phyloP scores from a whole-genome alignment of 1,139 yeast genomes.

The Sugiyamaella japonica region DNA sequence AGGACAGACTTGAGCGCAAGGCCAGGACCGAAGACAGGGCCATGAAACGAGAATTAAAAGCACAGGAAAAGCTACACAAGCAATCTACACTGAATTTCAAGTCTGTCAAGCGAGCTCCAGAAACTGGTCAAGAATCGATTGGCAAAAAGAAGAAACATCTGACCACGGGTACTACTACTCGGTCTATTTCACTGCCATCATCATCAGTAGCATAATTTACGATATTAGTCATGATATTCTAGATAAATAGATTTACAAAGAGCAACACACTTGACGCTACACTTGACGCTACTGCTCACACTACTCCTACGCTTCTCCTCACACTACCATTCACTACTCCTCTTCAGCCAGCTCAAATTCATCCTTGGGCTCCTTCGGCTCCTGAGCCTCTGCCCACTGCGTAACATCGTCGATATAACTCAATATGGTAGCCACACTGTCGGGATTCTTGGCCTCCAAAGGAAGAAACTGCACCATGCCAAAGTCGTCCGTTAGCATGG shows the following conservation, averaged over 20 bases:
- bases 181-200: neutral
- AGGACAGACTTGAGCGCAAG: slow-evolving; percentile 21
- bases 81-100: slow-evolving; percentile 18
- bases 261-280: too few species aligned
- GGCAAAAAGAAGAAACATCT: slow-evolving; percentile 5
- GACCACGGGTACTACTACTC: neutral
- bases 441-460: slow-evolving; percentile 77
- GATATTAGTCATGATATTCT: slow-evolving; percentile 8
- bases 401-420: slow-evolving; percentile 96
- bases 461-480: slow-evolving; percentile 99
- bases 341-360: slow-evolving; percentile 61
- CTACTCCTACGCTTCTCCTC: slow-evolving; percentile 2
- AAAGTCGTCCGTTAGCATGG: slow-evolving; percentile 82
- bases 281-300: too few species aligned
- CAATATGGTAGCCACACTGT: slow-evolving; percentile 75
- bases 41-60: slow-evolving; percentile 6
- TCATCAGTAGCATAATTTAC: neutral
- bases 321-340: slow-evolving; percentile 31
- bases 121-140: neutral
- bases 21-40: slow-evolving; percentile 20
- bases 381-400: slow-evolving; percentile 96
- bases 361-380: slow-evolving; percentile 93
- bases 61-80: slow-evolving; percentile 15
- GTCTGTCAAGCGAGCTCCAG: slow-evolving; percentile 15
- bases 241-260: neutral